Base-by-base conservation (phyloP, 139 green algal species). In the Raphidocelis subcapitata region DNA sequence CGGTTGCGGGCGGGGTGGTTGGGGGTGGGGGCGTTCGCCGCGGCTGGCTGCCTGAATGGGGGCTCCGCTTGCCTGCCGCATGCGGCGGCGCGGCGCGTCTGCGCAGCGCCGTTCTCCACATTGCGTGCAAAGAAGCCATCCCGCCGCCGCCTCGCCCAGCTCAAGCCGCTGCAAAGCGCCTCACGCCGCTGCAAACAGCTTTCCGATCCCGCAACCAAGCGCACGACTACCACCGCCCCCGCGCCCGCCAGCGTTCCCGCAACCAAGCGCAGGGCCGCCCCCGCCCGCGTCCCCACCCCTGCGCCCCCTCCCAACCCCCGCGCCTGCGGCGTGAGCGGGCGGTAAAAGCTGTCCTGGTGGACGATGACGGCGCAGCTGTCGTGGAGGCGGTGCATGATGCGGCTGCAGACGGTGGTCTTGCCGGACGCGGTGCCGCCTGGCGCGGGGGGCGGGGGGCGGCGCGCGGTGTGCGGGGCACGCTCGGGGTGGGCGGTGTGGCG, bases 331-430 rank as follows among this genome's bases (percentile, higher is more conserved):
- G 82, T 85, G 15, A 95, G 77, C 12, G 83, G 81, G 24, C 88
- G 67, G 78, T 97, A 98, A 62, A 96, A 98, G 1, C 80, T 92
- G 76, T 98, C 94, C 75, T 96, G 88, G 12, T 64, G 74, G 2
- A 94, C 72, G 74, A 92, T 87, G 18, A 95, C 90, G 24, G 96
- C 92, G 57, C 91, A 92, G 62, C 95, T 83, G 67, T 95, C 84
- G 67, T 89, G 67, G 14, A 95, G 79, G n/a, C 86, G 76, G 65
- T 97, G 88, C 61, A 94, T 93, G 60, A 97, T 97, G 1, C 87
- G 61, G 55, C 95, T 84, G 66, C 90, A 96, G 35, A 97, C 92
- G 0, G 92, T 96, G 1, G 93, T 97, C 73, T 97, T 97, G 29
- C 93, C 92, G 5, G 81, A 89, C 26, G 85, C 88, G 31, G 88